Evolutionary conservation across 805 yeast species (phyloP).

Genomic region (Candida coquimbonensis): DNA sequence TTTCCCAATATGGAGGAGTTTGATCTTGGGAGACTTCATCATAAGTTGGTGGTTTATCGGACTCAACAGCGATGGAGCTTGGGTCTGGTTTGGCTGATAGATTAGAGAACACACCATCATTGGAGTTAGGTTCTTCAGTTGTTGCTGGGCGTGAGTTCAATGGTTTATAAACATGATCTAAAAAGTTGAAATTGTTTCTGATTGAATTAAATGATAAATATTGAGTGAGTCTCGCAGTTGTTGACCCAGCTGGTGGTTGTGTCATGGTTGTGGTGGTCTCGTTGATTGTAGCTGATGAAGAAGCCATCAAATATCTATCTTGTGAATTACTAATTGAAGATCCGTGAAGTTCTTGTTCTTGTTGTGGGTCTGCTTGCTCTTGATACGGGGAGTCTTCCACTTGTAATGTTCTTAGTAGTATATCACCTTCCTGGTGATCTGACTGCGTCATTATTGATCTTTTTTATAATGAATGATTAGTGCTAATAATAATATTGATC

Average conservation of each 20-base stretch:
- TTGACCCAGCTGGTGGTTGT: background rate
- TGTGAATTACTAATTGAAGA: no score
- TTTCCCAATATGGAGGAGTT: conserved; percentile 96
- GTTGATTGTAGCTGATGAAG: background rate
- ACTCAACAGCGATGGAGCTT: conserved; percentile 18
- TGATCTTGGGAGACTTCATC: conserved; percentile 94
- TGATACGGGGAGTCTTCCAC: no score
- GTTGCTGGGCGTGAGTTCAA: background rate
- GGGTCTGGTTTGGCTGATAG: conserved; percentile 81
- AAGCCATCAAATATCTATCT: background rate
- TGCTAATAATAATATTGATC: no score
- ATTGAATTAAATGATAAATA: conserved; percentile 14
- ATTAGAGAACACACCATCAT: conserved; percentile 91
- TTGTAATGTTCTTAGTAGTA: no score
- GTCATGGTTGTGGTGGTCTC: background rate
- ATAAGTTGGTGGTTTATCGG: conserved; percentile 74
- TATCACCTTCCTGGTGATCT: no score
- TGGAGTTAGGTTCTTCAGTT: conserved; percentile 25
- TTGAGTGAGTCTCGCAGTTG: background rate
- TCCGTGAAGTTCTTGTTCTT: no score
- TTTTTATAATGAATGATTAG: background rate
- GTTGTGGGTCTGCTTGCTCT: no score
- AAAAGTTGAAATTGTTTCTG: conserved; percentile 32
- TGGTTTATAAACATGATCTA: conserved; percentile 29
- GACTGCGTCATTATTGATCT: no score